These are phyloP conservation scores for Plantago elongata DNA, from an alignment of 257 asterid genomes.

Conservation along the genomic window DNA sequence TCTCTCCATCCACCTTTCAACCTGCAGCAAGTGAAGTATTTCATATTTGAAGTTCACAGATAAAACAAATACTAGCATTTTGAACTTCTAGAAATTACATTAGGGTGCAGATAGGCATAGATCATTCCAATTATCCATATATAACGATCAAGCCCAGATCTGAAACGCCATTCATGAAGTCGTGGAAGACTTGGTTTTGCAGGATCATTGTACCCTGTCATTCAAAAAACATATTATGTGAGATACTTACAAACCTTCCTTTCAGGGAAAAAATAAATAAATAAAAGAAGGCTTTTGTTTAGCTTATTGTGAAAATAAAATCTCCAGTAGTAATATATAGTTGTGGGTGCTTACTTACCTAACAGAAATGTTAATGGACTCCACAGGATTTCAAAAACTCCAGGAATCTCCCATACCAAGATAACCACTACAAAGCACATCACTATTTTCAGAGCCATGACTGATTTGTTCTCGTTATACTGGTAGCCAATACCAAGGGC, in stretches of 20 bases:
- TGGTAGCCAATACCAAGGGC: constrained; percentile 95
- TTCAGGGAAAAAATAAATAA: not conserved
- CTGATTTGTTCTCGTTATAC: constrained; percentile 81
- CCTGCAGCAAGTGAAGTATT: constrained; percentile 37
- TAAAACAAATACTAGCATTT: constrained; percentile 3
- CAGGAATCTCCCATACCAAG: constrained; percentile 96
- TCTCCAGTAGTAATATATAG: not conserved
- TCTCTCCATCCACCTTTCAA: constrained; percentile 96
- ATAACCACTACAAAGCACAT: constrained; percentile 81
- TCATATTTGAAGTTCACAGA: constrained; percentile 19
- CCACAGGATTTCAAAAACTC: constrained; percentile 86
- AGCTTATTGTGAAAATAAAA: constrained; percentile 5
- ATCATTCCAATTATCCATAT: constrained; percentile 89
- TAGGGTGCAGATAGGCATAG: constrained; percentile 78
- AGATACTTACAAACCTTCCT: constrained; percentile 10
- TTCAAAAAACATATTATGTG: constrained; percentile 17
- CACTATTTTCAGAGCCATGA: constrained; percentile 69
- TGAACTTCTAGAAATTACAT: constrained; percentile 35
- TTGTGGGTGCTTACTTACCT: constrained; percentile 41
- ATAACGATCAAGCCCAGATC: constrained; percentile 91
- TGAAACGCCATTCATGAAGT: constrained; percentile 92
- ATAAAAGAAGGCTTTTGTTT: not conserved
- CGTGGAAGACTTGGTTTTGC: constrained; percentile 89
- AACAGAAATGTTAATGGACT: constrained; percentile 62
- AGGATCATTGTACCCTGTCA: constrained; percentile 84